Evolutionary conservation across 495 filamentous ascomycete species (phyloP).

Genomic region (Penicillium turbatum): DNA sequence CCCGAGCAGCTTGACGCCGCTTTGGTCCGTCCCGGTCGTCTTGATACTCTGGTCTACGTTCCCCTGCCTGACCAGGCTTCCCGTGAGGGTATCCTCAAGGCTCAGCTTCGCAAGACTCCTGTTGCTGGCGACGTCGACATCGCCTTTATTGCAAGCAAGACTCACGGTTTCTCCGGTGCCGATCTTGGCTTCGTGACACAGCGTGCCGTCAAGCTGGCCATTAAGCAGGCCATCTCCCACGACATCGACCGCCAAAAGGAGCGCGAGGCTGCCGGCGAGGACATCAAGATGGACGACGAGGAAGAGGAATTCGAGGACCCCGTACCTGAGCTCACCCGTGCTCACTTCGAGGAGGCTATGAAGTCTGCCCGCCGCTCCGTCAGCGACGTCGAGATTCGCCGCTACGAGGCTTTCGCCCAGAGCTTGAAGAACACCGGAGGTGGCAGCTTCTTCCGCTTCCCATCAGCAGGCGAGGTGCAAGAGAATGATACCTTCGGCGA

Average conservation of each 20-base stretch:
- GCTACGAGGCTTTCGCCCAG: constrained; percentile 97
- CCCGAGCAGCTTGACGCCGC: constrained; percentile 98
- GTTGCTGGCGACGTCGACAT: constrained; percentile 85
- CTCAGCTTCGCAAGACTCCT: constrained; percentile 97
- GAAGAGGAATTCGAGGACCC: constrained; percentile 85
- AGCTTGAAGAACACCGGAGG: constrained; percentile 97
- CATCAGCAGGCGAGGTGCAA: constrained; percentile 60
- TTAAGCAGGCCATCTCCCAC: constrained; percentile 88
- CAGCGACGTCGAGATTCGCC: constrained; percentile 91
- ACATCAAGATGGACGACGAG: constrained; percentile 70
- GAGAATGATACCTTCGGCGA: constrained; percentile 69
- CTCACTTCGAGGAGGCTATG: constrained; percentile 99
- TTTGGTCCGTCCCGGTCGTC: constrained; percentile 95
- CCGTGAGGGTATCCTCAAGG: constrained; percentile 83
- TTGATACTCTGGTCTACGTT: constrained; percentile 97
- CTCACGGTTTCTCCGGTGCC: constrained; percentile 98
- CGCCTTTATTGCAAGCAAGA: constrained; percentile 89
- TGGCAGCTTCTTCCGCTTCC: constrained; percentile 96
- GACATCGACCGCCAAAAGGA: constrained; percentile 88
- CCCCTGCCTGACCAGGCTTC: constrained; percentile 88
- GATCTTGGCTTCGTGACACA: constrained; percentile 99
- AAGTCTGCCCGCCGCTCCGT: constrained; percentile 86
- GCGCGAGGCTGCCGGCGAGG: constrained; percentile 80
- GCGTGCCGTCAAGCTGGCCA: constrained; percentile 97
- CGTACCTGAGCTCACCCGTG: constrained; percentile 92